Evolutionary conservation across 2,329 filamentous ascomycete species (phyloP).

Genomic region (Emericellopsis cladophorae): DNA sequence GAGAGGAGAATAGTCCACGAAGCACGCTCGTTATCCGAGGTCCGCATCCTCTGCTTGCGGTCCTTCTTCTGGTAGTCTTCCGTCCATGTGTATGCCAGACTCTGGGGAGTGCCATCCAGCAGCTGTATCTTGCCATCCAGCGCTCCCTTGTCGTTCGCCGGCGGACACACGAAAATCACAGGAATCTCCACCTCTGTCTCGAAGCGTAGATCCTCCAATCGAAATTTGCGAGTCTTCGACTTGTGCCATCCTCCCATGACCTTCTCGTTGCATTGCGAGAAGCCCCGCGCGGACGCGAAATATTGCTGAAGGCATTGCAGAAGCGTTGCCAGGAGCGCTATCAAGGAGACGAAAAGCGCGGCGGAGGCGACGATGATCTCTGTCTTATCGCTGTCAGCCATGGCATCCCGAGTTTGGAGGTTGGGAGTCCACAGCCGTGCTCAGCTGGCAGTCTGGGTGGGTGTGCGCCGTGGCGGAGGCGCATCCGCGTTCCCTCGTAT

Average conservation of each 20-base stretch:
- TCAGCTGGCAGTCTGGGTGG: no score
- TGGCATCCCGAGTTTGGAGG: not conserved
- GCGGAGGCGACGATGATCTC: constrained; percentile 27
- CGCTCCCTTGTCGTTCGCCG: constrained; percentile 25
- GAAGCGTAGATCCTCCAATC: constrained; percentile 30
- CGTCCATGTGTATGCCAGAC: constrained; percentile 19
- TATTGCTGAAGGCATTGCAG: constrained; percentile 38
- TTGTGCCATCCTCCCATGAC: constrained; percentile 34
- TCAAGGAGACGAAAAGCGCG: constrained; percentile 32
- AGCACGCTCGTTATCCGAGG: constrained; percentile 42
- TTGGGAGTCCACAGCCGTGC: not conserved
- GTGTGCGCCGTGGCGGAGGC: no score
- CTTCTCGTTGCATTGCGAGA: constrained; percentile 31
- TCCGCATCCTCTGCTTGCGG: constrained; percentile 29
- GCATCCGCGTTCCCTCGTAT: no score
- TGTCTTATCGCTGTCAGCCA: constrained; percentile 6
- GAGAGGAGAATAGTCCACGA: constrained; percentile 40
- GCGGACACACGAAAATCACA: constrained; percentile 35
- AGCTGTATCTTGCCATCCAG: constrained; percentile 19
- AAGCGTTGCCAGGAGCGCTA: constrained; percentile 30
- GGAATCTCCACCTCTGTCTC: constrained; percentile 35
- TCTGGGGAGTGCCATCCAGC: constrained; percentile 23
- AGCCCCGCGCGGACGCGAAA: constrained; percentile 34
- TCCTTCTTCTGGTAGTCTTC: constrained; percentile 7
- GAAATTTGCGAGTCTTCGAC: constrained; percentile 25